Base-by-base conservation (phyloP, 2,329 filamentous ascomycete genomes). In the Sordariomycetes sp. region DNA sequence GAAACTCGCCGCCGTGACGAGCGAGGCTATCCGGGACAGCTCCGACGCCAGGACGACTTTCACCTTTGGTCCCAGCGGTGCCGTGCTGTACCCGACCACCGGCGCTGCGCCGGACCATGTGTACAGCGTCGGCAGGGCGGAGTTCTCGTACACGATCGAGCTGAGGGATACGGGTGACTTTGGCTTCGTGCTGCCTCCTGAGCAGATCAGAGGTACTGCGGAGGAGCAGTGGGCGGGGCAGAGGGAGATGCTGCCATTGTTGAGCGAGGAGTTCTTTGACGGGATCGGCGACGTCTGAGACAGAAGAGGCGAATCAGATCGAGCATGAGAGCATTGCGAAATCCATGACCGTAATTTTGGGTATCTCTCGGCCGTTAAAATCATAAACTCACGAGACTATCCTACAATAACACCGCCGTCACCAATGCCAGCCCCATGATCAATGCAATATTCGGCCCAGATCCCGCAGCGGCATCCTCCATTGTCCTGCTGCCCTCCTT, bases 121-220 rank as follows among this genome's bases (percentile, higher is more conserved):
- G 2, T 48, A 46, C 21, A 44, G 46, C 6, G 35, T 47, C 0
- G 47, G 42, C 12, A 36, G 42, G 2, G 49, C 49, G 2, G 54
- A 62, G 31, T 58, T 55, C 8, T 57, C 58, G 3, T 63, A 57
- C 48, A 59, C 57, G 3, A 54, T 63, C 11, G 59, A 63, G 46
- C 48, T 61, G 8, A 41, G 47, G 2, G 48, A 55, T 12, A 52
- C 45, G 10, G 51, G 51, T 3, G 46, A 48, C 17, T 55, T 53
- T 17, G 59, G 59, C 0, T 63, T 63, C 21, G 44, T 60, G 8
- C 45, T 63, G 25, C 59, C 59, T 0, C 47, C 57, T 0, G 44
- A 49, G 20, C 54, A 61, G 41, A 63, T 63, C 12, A 30, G 52
- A 5, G 53, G 55, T 0, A 59, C 51, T 6, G 50, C 50, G 0